Evolutionary conservation across 805 yeast genomes (phyloP), one percentile per base, ranked within the genome.

Genomic region (Lachancea kluyveri): DNA sequence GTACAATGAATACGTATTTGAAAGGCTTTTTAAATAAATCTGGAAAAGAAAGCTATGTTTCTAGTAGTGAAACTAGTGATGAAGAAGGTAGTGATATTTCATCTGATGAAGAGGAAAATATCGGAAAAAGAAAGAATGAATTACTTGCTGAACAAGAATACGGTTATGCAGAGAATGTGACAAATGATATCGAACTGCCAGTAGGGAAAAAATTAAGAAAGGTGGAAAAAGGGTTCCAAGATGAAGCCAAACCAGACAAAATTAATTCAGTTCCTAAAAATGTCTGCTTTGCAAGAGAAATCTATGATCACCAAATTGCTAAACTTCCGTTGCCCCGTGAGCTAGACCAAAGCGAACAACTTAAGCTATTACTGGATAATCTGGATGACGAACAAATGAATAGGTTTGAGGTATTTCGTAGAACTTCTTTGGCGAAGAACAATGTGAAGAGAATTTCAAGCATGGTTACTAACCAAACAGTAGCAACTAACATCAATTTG

Each of bases 331-430:
- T 45, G 3, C 42, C 50, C 12, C 43, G 48, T 30, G 65, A 65
- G 22, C 35, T 62, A 32, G 62, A 55, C 14, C 68, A 74, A 32
- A 79, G 77, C 40, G 84, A 80, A 24, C 65, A 70, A 36, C 68
- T 74, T 34, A 65, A 77, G 33, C 48, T 86, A 17, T 63, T 88
- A 41, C 70, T 87, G 37, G 74, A 84, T 13, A 74, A 77, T 41
- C 73, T 90, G 53, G 80, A 81, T 42, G 73, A 72, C n/a, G 83
- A 77, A 17, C 96, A 90, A 52, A 78, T 83, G 77, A 77, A 79
- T 36, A 60, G 95, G 31, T 90, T 86, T 56, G 96, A 87, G 53
- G 82, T 81, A 14, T 87, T 77, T 57, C 70, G 95, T 42, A 67
- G 97, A 44, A 79, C 94, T 24, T 75, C 80, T 24, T 54, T 81